A percentile compares a stretch with the other conserved stretches of the same genome.
These are phyloP conservation scores for Trichophyton mentagrophytes DNA, from an alignment of 2,329 filamentous ascomycete species.

Conservation along the genomic window DNA sequence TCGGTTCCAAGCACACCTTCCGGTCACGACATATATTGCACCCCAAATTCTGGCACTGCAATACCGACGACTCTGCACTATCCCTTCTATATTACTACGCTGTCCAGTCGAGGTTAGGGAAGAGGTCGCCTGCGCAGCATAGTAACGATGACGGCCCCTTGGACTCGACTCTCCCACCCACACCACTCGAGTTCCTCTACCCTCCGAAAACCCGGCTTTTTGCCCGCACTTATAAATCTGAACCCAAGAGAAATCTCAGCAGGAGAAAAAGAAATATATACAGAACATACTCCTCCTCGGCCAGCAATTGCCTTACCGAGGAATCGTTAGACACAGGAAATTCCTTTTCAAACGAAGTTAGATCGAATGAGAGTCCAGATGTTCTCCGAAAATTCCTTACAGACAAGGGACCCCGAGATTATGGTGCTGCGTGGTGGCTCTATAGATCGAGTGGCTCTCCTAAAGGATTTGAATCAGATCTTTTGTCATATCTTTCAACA, in stretches of 20 bases:
- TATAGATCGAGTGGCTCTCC: constrained; percentile 25
- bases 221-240: constrained; percentile 8
- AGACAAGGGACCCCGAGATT: constrained; percentile 13
- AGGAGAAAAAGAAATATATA: constrained; percentile 13
- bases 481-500: constrained; percentile 25
- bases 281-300: constrained; percentile 13
- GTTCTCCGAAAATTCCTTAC: constrained; percentile 6
- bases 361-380: background rate
- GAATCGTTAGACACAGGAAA: background rate
- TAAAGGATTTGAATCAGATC: constrained; percentile 15
- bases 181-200: constrained; percentile 30
- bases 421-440: constrained; percentile 33
- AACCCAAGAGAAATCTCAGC: background rate
- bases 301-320: background rate
- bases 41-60: constrained; percentile 26
- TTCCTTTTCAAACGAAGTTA: background rate
- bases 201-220: constrained; percentile 20
- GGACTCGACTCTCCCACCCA: background rate
- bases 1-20: constrained; percentile 28
- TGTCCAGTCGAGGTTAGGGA: background rate
- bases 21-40: constrained; percentile 26
- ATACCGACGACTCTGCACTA: constrained; percentile 19
- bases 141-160: background rate
- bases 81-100: constrained; percentile 18
- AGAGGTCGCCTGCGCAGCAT: background rate